phyloP scores from a whole-genome alignment of 495 filamentous ascomycete species.

The Cladorrhinum samala region DNA sequence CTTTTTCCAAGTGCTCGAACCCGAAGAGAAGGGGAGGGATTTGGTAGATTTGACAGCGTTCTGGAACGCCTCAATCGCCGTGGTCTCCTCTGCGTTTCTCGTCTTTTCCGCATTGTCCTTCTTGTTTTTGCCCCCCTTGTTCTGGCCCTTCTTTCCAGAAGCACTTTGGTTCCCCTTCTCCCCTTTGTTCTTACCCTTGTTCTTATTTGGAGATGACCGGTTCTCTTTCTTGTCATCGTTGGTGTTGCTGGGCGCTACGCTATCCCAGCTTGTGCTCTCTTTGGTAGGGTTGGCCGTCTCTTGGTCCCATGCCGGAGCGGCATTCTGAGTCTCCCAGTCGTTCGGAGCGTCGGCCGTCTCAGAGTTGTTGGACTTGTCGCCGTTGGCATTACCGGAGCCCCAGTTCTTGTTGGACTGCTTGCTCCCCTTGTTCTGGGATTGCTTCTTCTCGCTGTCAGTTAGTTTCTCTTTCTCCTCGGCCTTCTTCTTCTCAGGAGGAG shows the following conservation, averaged over 20 bases:
- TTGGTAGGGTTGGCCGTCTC: too few relatives aligned
- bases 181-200: conserved; percentile 10
- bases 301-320: too few relatives aligned
- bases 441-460: background rate
- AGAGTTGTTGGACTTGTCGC: background rate
- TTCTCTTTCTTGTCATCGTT: background rate
- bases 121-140: background rate
- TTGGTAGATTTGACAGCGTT: too few relatives aligned
- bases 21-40: too few relatives aligned
- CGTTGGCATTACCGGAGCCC: background rate
- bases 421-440: background rate
- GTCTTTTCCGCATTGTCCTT: too few relatives aligned
- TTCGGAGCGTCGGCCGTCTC: background rate
- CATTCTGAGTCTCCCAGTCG: background rate
- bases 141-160: background rate
- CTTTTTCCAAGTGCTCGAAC: too few relatives aligned
- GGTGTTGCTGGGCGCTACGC: background rate
- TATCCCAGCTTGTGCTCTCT: too few relatives aligned
- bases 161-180: conserved; percentile 3
- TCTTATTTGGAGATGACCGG: conserved; percentile 1
- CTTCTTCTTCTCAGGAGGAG: conserved; percentile 5
- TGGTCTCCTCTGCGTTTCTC: too few relatives aligned
- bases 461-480: conserved; percentile 3
- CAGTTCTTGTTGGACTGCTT: background rate
- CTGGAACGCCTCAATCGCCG: too few relatives aligned